Evolutionary conservation across 805 yeast species (phyloP).

Genomic region (Suhomyces canberraensis): DNA sequence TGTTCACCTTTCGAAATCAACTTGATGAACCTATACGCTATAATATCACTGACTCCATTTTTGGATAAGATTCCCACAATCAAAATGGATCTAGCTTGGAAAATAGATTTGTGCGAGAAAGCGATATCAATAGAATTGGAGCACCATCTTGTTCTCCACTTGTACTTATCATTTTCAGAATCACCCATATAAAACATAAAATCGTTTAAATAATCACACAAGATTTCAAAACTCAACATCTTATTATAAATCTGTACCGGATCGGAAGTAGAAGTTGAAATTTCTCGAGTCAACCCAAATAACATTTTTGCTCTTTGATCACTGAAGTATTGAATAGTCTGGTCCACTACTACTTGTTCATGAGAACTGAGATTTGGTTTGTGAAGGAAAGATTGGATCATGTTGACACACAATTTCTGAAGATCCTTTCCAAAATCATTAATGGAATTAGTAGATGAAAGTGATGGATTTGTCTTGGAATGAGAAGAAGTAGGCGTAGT

Average conservation of each 20-base stretch:
- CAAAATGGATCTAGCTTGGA: conserved; percentile 66
- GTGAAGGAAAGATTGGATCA: conserved; percentile 65
- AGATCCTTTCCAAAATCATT: conserved; percentile 58
- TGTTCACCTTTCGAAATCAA: conserved; percentile 21
- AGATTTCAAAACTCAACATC: conserved; percentile 50
- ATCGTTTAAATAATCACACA: conserved; percentile 53
- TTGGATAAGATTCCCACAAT: conserved; percentile 68
- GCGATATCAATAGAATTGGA: conserved; percentile 63
- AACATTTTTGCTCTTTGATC: conserved; percentile 67
- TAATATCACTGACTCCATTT: conserved; percentile 57
- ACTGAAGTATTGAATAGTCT: conserved; percentile 45
- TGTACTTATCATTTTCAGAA: conserved; percentile 39
- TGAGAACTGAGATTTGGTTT: conserved; percentile 46
- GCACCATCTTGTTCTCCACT: conserved; percentile 67
- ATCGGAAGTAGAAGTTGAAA: conserved; percentile 28
- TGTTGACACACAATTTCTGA: conserved; percentile 60
- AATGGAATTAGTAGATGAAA: background rate
- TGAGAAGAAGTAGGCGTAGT: background rate
- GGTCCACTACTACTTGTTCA: conserved; percentile 42
- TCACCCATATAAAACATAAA: conserved; percentile 50
- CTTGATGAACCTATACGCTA: conserved; percentile 32
- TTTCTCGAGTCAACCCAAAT: conserved; percentile 61
- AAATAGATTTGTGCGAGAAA: conserved; percentile 50
- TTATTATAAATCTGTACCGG: conserved; percentile 37
- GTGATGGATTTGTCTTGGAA: background rate